Conservation (phyloP, 345 rosid genomes). For the Gynandropsis gynandra region DNA sequence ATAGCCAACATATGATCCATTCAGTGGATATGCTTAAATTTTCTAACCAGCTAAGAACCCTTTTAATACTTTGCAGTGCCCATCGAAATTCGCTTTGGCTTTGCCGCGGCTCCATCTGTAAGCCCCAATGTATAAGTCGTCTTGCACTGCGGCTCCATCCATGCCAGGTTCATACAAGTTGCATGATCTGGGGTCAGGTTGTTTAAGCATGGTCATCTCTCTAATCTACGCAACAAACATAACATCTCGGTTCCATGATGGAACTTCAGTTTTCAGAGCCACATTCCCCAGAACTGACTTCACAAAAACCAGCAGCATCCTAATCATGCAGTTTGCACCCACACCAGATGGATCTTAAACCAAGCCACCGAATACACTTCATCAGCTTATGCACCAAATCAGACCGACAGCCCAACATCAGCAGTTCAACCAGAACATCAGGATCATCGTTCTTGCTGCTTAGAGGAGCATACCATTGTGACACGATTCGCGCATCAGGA, state of each 20-base stretch:
- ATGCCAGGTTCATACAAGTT: constrained; percentile 8
- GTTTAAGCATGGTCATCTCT: too few relatives aligned
- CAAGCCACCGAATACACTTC: constrained; percentile 20
- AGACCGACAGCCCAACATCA: constrained; percentile 22
- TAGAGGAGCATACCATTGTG: too few relatives aligned
- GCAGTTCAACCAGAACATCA: background rate
- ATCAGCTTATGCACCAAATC: constrained; percentile 25
- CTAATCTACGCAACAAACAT: too few relatives aligned
- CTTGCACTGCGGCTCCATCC: constrained; percentile 15
- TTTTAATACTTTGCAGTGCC: background rate
- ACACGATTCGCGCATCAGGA: constrained; percentile 21
- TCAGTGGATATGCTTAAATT: background rate
- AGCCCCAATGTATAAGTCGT: constrained; percentile 7
- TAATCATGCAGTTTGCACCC: constrained; percentile 10
- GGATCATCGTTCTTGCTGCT: background rate
- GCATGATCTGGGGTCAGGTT: too few relatives aligned
- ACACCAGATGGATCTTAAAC: too few relatives aligned
- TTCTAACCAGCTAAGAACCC: background rate
- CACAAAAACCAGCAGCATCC: constrained; percentile 19
- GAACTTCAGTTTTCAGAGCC: background rate
- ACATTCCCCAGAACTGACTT: constrained; percentile 3
- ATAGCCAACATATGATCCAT: rapidly evolving
- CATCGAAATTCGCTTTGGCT: background rate
- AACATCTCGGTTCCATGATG: constrained; percentile 25
- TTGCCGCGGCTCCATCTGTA: constrained; percentile 7